These are phyloP conservation scores for Saccharomyces kudriavzevii DNA, from an alignment of 805 yeast species.

Conservation along the genomic window DNA sequence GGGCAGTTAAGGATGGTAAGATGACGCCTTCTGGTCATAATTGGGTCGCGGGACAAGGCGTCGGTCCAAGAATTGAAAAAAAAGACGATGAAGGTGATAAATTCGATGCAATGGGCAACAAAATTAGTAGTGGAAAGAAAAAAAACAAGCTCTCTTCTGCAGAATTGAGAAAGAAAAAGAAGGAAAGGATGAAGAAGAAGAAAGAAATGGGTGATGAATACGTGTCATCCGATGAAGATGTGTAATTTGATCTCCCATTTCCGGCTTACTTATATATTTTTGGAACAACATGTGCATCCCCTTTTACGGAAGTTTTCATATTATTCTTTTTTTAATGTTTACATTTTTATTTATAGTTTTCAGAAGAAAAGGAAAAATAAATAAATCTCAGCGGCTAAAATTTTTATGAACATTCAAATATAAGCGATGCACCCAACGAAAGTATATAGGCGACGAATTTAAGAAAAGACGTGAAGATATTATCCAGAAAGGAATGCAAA, in stretches of 20 bases:
- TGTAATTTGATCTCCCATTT: conserved; percentile 31
- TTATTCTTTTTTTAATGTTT: background rate
- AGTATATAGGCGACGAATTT: background rate
- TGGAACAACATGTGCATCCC: background rate
- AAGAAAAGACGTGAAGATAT: background rate
- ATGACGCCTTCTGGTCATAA: conserved; percentile 99
- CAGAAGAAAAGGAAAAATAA: background rate
- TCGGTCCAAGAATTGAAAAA: conserved; percentile 96
- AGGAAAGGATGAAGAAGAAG: conserved; percentile 99
- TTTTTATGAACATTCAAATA: background rate
- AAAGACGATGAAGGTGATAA: conserved; percentile 90
- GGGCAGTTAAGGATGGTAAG: conserved; percentile 94
- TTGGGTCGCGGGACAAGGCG: conserved; percentile 99
- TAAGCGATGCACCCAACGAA: background rate
- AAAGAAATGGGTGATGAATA: conserved; percentile 97
- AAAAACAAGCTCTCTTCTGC: conserved; percentile 77
- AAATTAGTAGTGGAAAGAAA: conserved; percentile 87
- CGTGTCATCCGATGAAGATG: conserved; percentile 87
- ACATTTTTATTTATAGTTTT: background rate
- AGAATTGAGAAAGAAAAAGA: conserved; percentile 98
- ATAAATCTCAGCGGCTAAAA: background rate
- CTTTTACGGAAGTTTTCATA: background rate
- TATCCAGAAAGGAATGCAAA: background rate
- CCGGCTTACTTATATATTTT: background rate
- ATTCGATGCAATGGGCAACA: conserved; percentile 99